These are phyloP conservation scores for Pythium biforme DNA, from an alignment of 352 stramenopile species.

Conservation along the genomic window DNA sequence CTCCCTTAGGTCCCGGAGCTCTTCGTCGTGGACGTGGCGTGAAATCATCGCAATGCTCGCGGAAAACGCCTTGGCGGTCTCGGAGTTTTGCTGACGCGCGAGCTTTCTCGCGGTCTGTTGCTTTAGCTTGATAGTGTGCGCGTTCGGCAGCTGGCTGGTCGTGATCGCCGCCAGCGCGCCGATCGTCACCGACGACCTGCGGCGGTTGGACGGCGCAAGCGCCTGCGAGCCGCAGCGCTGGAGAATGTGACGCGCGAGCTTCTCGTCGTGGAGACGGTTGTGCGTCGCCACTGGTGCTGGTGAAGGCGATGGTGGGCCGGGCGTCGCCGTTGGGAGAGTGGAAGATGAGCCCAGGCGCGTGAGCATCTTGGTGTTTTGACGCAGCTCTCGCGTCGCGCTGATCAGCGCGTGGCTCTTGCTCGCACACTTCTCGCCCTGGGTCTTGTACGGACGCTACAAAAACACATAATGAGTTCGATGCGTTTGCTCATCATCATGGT, in stretches of 20 bases:
- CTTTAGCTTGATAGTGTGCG: constrained; percentile 1
- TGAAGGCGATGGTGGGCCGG: neutral
- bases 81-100: constrained; percentile 34
- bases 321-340: neutral
- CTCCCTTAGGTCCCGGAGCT: constrained; percentile 49
- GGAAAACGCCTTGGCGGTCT: constrained; percentile 60
- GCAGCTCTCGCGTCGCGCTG: constrained; percentile 33
- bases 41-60: constrained; percentile 77
- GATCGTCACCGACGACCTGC: constrained; percentile 30
- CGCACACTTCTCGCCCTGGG: constrained; percentile 20
- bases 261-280: constrained; percentile 36
- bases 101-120: constrained; percentile 35
- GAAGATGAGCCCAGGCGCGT: constrained; percentile 7
- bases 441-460: constrained; percentile 17
- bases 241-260: constrained; percentile 36
- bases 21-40: constrained; percentile 67
- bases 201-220: constrained; percentile 41
- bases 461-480: neutral
- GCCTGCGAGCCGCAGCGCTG: constrained; percentile 28
- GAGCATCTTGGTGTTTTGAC: constrained; percentile 36
- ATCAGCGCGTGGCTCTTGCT: constrained; percentile 36
- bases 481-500: no score
- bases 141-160: neutral
- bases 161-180: constrained; percentile 26
- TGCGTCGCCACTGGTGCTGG: constrained; percentile 7